These are phyloP conservation scores for Yarrowia deformans DNA, from an alignment of 805 yeast species.

Conservation along the genomic window DNA sequence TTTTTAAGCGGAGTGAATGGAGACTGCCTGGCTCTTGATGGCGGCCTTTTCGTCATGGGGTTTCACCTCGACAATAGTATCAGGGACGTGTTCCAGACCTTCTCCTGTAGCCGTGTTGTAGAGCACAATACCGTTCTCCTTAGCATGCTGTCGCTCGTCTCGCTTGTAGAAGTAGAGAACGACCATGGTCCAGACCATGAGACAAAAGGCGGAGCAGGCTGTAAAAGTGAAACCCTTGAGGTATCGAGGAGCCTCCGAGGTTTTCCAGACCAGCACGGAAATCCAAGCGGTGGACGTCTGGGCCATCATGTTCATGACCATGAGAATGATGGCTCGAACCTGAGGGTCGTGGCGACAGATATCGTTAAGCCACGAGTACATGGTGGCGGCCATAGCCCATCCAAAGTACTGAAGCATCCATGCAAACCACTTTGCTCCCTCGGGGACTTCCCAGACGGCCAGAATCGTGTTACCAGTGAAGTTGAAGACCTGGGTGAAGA, in stretches of 20 bases:
- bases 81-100: slow-evolving; percentile 36
- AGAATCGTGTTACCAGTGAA: slow-evolving; percentile 59
- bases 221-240: slow-evolving; percentile 46
- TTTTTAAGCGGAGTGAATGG: slow-evolving; percentile 4
- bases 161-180: slow-evolving; percentile 63
- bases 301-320: slow-evolving; percentile 59
- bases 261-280: slow-evolving; percentile 54
- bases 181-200: slow-evolving; percentile 46
- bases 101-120: slow-evolving; percentile 35
- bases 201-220: slow-evolving; percentile 42
- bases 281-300: slow-evolving; percentile 63
- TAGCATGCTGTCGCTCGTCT: slow-evolving; percentile 58
- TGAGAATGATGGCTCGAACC: slow-evolving; percentile 59
- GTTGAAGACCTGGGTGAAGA: slow-evolving; percentile 61
- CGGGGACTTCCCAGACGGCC: slow-evolving; percentile 63
- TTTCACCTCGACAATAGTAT: neutral
- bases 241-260: slow-evolving; percentile 47
- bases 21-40: slow-evolving; percentile 6
- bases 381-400: slow-evolving; percentile 66
- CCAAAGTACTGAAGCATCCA: slow-evolving; percentile 63
- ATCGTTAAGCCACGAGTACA: slow-evolving; percentile 65
- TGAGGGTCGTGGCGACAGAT: slow-evolving; percentile 61
- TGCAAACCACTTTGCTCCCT: slow-evolving; percentile 66
- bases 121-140: slow-evolving; percentile 56
- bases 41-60: slow-evolving; percentile 19